Evolutionary conservation across 2,329 filamentous ascomycete genomes (phyloP), one percentile per base, ranked within the genome.

Genomic region (Ceratocystis alfenasii): DNA sequence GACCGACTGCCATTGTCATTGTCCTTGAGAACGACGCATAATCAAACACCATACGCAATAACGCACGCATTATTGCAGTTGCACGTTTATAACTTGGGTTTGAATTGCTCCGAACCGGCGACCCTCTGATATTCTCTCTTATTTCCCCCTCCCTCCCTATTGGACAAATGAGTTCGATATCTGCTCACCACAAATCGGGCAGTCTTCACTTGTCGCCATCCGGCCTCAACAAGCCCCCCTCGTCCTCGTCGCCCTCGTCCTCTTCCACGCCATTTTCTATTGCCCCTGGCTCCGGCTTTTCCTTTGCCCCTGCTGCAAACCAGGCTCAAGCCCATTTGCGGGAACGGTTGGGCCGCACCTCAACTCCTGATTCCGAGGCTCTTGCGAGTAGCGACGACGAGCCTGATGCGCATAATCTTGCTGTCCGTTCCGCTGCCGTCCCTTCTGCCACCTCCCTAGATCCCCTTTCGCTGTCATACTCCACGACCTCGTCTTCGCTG

Each of bases 311-410:
- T 70, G 73, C 83, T 25, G 84, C 76, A 70, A 87, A 80, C 71
- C 84, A 87, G 67, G 55, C 55, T n/a, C 55, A 63, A 44, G 84
- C 84, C 48, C 78, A 87, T 48, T 77, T 89, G 61, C 80, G 90
- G 44, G 89, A 93, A 63, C 94, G 91, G 74, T 80, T 87, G 62
- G 66, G 59, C 66, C 85, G 92, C 71, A 88, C 89, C 65, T 91
- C 90, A 6, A 96, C 93, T 1, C 93, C 93, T 25, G 94, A 97
- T 73, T 96, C 92, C 2, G 93, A 97, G 74, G 93, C 90, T 63
- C 79, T 97, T 68, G 91, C 88, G 64, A 97, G 93, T 70, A 96
- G 92, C 12, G 94, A 97, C 74, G 94, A 97, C 74, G 94, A 99
- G 75, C 82, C 79, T 66, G 88, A 96, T 68, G 81, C 85, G 73